Evolutionary conservation across 176 grass and related monocot genomes (phyloP).

Genomic region (Musa schizocarpa): DNA sequence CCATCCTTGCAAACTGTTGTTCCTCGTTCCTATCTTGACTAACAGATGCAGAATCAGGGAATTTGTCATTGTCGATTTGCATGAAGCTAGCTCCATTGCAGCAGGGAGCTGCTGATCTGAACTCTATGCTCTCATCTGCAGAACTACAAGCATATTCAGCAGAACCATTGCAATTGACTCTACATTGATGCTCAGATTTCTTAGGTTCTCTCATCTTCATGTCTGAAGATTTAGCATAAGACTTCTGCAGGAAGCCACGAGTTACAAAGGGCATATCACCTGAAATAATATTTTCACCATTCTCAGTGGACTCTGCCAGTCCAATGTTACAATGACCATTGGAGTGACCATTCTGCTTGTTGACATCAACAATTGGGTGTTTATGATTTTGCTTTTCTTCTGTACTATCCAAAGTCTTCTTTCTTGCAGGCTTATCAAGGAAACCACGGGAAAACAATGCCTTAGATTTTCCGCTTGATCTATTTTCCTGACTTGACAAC

Average conservation of each 20-base stretch:
- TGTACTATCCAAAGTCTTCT: slow-evolving; percentile 32
- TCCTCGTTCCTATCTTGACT: not conserved
- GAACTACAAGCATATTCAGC: not conserved
- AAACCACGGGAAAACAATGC: slow-evolving; percentile 49
- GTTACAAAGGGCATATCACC: slow-evolving; percentile 19
- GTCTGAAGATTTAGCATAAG: slow-evolving; percentile 31
- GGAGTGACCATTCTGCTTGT: slow-evolving; percentile 33
- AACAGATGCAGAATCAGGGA: not conserved
- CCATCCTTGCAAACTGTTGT: not conserved
- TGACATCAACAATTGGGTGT: slow-evolving; percentile 16
- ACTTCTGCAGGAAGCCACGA: slow-evolving; percentile 31
- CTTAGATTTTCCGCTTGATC: slow-evolving; percentile 31
- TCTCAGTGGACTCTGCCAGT: not conserved
- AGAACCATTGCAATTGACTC: slow-evolving; percentile 9
- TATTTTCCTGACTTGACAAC: slow-evolving; percentile 22
- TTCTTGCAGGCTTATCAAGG: slow-evolving; percentile 37
- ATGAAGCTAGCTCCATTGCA: not conserved
- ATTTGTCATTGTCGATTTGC: not conserved
- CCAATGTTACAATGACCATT: slow-evolving; percentile 22
- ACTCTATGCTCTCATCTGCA: not conserved
- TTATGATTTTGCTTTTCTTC: slow-evolving; percentile 19
- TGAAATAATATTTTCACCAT: slow-evolving; percentile 11
- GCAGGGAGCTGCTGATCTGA: not conserved
- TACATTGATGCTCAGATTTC: not conserved
- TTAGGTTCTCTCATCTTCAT: not conserved